Evolutionary conservation across 1,284 basidiomycete genomes (phyloP).

Genomic region (Crocinoboletus sp.): DNA sequence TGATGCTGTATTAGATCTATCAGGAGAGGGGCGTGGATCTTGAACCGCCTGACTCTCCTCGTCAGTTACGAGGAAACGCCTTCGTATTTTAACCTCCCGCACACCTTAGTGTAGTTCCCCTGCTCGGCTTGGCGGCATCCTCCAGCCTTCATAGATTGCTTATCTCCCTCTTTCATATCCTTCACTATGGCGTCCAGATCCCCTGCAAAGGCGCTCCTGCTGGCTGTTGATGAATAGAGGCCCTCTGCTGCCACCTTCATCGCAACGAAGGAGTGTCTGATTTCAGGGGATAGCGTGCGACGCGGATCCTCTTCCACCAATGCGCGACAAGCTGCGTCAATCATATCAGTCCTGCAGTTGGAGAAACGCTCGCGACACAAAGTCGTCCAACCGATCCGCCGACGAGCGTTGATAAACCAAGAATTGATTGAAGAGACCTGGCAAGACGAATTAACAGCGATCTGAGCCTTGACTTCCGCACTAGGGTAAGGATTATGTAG

Average conservation of each 20-base stretch:
- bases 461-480: constrained; percentile 21
- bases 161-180: constrained; percentile 22
- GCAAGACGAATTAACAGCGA: constrained; percentile 9
- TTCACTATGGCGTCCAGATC: constrained; percentile 28
- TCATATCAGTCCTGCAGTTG: constrained; percentile 35
- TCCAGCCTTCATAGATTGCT: neutral
- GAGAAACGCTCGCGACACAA: constrained; percentile 37
- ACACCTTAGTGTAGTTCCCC: constrained; percentile 5
- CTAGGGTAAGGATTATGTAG: constrained; percentile 50
- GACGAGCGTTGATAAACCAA: constrained; percentile 48
- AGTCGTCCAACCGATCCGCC: constrained; percentile 50
- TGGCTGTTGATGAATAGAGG: constrained; percentile 31
- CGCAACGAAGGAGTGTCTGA: constrained; percentile 32
- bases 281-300: constrained; percentile 18
- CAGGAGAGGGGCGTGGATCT: constrained; percentile 15
- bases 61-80: neutral
- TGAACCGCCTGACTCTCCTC: neutral
- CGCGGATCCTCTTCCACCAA: constrained; percentile 32
- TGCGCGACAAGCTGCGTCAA: constrained; percentile 39
- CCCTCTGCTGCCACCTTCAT: constrained; percentile 33
- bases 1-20: neutral
- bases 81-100: neutral
- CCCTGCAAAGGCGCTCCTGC: constrained; percentile 25
- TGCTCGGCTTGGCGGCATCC: neutral
- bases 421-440: constrained; percentile 32